Evolutionary conservation across 2,329 filamentous ascomycete genomes (phyloP).

Genomic region (Fusarium liriodendri): DNA sequence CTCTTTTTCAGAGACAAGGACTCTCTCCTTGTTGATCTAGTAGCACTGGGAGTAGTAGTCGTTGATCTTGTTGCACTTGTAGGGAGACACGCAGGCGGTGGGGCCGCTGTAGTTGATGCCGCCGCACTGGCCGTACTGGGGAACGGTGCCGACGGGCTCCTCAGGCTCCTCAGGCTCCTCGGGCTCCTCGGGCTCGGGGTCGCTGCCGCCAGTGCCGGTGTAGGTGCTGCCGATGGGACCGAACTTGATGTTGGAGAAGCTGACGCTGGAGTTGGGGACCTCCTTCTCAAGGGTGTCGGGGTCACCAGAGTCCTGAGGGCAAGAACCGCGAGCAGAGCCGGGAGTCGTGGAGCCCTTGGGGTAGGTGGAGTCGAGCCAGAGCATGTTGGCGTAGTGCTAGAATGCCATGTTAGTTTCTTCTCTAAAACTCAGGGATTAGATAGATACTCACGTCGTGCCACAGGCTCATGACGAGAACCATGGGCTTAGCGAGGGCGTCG

Average conservation of each 20-base stretch:
- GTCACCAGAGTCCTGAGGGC: constrained; percentile 62
- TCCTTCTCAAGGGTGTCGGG: constrained; percentile 61
- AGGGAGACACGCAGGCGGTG: constrained; percentile 13
- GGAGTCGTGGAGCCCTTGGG: constrained; percentile 59
- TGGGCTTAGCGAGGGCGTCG: constrained; percentile 52
- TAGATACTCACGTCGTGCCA: constrained; percentile 67
- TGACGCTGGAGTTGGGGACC: constrained; percentile 61
- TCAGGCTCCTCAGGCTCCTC: constrained; percentile 16
- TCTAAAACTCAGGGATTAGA: constrained; percentile 14
- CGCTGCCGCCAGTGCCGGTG: neutral
- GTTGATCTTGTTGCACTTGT: constrained; percentile 25
- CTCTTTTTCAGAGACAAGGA: neutral
- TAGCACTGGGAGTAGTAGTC: constrained; percentile 31
- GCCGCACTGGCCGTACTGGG: constrained; percentile 22
- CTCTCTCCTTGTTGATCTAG: constrained; percentile 31
- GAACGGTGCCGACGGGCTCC: constrained; percentile 31
- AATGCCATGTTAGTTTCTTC: constrained; percentile 11
- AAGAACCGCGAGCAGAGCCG: constrained; percentile 66
- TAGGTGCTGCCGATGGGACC: constrained; percentile 67
- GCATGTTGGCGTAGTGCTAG: constrained; percentile 72
- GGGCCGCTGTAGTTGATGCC: constrained; percentile 20
- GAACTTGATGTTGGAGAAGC: constrained; percentile 70
- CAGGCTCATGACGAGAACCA: constrained; percentile 62
- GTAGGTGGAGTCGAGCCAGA: constrained; percentile 78
- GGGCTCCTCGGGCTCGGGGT: neutral